Conservation (phyloP, 140 eudicot species). For the Bidens hawaiensis region DNA sequence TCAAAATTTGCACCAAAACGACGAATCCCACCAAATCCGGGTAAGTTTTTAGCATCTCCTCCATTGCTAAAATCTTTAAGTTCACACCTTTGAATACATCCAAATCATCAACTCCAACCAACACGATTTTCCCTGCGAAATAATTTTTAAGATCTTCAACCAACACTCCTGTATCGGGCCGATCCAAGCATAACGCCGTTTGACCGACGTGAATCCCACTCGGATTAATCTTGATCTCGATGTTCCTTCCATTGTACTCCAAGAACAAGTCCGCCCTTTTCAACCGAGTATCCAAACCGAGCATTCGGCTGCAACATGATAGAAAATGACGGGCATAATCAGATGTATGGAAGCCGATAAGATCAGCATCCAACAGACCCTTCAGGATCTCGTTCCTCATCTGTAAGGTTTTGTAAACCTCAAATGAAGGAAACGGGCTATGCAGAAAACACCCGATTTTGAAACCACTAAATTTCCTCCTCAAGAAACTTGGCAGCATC, state of each 20-base stretch:
- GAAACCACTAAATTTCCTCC: conserved; percentile 17
- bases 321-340: conserved; percentile 31
- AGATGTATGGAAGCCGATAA: conserved; percentile 36
- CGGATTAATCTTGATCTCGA: conserved; percentile 34
- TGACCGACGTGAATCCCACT: conserved; percentile 33
- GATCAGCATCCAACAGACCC: conserved; percentile 28
- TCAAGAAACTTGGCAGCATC: conserved; percentile 31
- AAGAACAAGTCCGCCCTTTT: conserved; percentile 33
- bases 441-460: conserved; percentile 37
- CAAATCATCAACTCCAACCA: conserved; percentile 32
- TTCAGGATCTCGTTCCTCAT: conserved; percentile 25
- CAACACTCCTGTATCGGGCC: conserved; percentile 23
- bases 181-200: conserved; percentile 17
- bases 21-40: conserved; percentile 22
- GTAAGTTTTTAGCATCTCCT: conserved; percentile 26
- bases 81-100: conserved; percentile 33
- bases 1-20: conserved; percentile 32
- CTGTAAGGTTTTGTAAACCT: conserved; percentile 26
- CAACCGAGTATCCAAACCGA: conserved; percentile 21
- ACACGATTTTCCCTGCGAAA: conserved; percentile 19
- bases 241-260: conserved; percentile 41
- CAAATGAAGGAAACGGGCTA: conserved; percentile 28
- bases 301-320: conserved; percentile 20
- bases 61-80: conserved; percentile 39
- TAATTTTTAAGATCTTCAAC: conserved; percentile 14